A percentile compares a stretch with the other conserved stretches of the same genome.
These are phyloP conservation scores for Filosporella fistucella DNA, from an alignment of 495 filamentous ascomycete genomes.

Conservation along the genomic window DNA sequence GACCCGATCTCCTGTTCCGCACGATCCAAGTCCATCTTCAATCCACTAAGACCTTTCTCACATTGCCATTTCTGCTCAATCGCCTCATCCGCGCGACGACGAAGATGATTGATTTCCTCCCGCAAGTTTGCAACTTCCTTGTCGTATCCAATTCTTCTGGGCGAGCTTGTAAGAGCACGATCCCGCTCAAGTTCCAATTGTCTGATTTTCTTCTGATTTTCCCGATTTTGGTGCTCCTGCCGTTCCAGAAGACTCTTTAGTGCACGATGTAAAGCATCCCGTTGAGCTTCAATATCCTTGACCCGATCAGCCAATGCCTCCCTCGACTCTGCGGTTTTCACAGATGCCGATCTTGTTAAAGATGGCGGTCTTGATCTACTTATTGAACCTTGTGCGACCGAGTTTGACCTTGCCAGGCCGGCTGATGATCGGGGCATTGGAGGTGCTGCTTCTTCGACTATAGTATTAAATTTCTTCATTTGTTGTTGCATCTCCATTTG, in stretches of 20 bases:
- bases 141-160: slow-evolving; percentile 73
- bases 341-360: slow-evolving; percentile 21
- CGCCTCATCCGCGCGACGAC: slow-evolving; percentile 88
- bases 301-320: slow-evolving; percentile 77
- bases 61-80: slow-evolving; percentile 96
- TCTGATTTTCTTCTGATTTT: slow-evolving; percentile 72
- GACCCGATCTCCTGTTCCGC: slow-evolving; percentile 88
- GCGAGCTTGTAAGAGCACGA: slow-evolving; percentile 62
- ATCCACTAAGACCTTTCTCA: slow-evolving; percentile 84
- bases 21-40: slow-evolving; percentile 97
- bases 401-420: slow-evolving; percentile 58
- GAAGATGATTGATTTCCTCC: slow-evolving; percentile 78
- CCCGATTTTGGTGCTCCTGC: slow-evolving; percentile 74
- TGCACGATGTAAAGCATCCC: slow-evolving; percentile 85
- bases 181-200: slow-evolving; percentile 75
- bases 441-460: slow-evolving; percentile 49
- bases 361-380: slow-evolving; percentile 20
- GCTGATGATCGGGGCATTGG: slow-evolving; percentile 13
- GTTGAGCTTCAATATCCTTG: slow-evolving; percentile 89
- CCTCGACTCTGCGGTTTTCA: slow-evolving; percentile 46
- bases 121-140: slow-evolving; percentile 73
- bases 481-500: slow-evolving; percentile 45
- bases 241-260: slow-evolving; percentile 83
- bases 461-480: slow-evolving; percentile 49
- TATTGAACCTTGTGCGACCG: slow-evolving; percentile 36